Evolutionary conservation across 805 yeast species (phyloP).

Genomic region (Trichomonascus vanleenenianus): DNA sequence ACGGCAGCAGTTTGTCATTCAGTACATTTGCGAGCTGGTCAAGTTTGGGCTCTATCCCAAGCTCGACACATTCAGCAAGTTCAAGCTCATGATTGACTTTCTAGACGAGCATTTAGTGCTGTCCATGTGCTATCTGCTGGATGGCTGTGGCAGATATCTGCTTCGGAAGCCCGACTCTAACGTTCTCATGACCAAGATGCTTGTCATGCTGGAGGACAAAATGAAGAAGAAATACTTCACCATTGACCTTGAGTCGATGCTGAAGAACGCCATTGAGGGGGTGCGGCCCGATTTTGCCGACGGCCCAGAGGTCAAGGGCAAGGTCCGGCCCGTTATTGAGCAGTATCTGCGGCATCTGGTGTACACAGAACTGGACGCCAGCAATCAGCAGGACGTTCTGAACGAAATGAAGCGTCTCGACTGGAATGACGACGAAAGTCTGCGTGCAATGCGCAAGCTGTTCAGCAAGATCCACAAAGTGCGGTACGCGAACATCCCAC

Average conservation of each 20-base stretch:
- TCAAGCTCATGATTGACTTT: conserved; percentile 50
- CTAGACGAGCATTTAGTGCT: conserved; percentile 55
- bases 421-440: conserved; percentile 36
- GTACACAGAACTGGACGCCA: conserved; percentile 40
- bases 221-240: conserved; percentile 43
- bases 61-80: conserved; percentile 65
- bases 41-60: conserved; percentile 68
- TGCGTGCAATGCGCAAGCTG: conserved; percentile 31
- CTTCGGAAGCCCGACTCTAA: conserved; percentile 48
- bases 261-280: conserved; percentile 37
- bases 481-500: conserved; percentile 46
- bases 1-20: conserved; percentile 31
- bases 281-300: conserved; percentile 33
- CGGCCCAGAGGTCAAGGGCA: conserved; percentile 25
- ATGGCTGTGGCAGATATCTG: conserved; percentile 62
- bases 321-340: conserved; percentile 24
- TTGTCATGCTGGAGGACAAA: conserved; percentile 45
- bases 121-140: conserved; percentile 60
- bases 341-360: conserved; percentile 43
- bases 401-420: conserved; percentile 38
- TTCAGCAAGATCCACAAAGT: conserved; percentile 57
- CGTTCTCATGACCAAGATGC: conserved; percentile 54
- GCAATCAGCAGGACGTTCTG: conserved; percentile 31
- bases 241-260: conserved; percentile 48
- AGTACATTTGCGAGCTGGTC: conserved; percentile 64